Percentiles rank a stretch among this genome's conserved stretches.
Evolutionary conservation across 768 basidiomycete species (phyloP).

Genomic region (Trametes punicea): DNA sequence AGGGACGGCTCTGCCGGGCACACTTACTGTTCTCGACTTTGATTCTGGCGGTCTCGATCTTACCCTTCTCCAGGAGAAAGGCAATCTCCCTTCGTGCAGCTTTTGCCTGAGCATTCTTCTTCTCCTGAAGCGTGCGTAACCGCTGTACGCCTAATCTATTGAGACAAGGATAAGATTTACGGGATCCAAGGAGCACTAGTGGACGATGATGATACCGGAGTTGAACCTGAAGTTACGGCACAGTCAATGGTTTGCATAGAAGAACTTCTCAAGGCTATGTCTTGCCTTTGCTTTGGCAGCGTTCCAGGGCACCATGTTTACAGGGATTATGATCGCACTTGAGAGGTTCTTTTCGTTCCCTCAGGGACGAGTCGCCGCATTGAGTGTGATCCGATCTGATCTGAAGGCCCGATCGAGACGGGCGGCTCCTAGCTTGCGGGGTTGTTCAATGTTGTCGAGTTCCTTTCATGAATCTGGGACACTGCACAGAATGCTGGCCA

Average conservation of each 20-base stretch:
- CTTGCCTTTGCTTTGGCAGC: conserved; percentile 58
- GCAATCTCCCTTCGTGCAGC: conserved; percentile 76
- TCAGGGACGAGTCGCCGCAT: neutral
- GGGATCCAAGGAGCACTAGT: conserved; percentile 32
- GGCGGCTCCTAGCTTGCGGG: neutral
- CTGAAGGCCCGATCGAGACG: neutral
- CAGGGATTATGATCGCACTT: neutral
- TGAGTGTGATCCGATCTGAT: conserved; percentile 6
- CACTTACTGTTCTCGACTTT: conserved; percentile 79
- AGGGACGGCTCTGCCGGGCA: conserved; percentile 9
- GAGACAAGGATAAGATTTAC: conserved; percentile 13
- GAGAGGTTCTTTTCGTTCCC: neutral
- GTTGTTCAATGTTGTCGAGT: no score
- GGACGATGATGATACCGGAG: conserved; percentile 40
- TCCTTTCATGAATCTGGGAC: no score
- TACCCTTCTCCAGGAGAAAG: conserved; percentile 70
- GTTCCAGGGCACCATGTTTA: conserved; percentile 53
- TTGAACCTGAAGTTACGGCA: conserved; percentile 38
- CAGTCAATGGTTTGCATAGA: neutral
- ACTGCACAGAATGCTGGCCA: no score
- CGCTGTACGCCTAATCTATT: conserved; percentile 80
- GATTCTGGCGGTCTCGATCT: conserved; percentile 80
- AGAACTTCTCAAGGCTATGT: no score
- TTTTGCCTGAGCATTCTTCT: conserved; percentile 86
- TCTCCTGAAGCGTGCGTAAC: conserved; percentile 82